Conservation (phyloP, 129 eudicot genomes). For the Saussurea involucrata region DNA sequence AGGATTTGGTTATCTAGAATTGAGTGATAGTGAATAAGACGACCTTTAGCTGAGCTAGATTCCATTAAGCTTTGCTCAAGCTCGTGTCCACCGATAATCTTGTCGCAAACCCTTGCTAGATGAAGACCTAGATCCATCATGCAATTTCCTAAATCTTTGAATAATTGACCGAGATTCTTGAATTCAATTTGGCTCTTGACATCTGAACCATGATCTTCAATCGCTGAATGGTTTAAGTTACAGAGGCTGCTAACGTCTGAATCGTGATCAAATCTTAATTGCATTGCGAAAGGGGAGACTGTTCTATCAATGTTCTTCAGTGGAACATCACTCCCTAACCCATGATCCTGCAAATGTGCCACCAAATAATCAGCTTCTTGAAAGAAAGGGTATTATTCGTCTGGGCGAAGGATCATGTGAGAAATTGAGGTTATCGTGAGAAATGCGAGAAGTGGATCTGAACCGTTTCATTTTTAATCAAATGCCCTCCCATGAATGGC, state of each 20-base stretch:
- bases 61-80: slow-evolving; percentile 71
- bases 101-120: slow-evolving; percentile 74
- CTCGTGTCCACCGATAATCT: slow-evolving; percentile 71
- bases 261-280: slow-evolving; percentile 52
- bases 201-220: background rate
- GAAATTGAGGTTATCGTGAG: no score
- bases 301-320: slow-evolving; percentile 65
- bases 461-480: no score
- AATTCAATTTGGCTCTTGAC: slow-evolving; percentile 29
- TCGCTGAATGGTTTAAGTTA: background rate
- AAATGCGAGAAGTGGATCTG: no score
- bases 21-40: slow-evolving; percentile 93
- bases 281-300: slow-evolving; percentile 92
- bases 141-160: slow-evolving; percentile 68
- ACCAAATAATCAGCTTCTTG: background rate
- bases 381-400: background rate
- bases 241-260: slow-evolving; percentile 4
- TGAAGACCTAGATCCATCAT: slow-evolving; percentile 85
- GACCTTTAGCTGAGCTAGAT: slow-evolving; percentile 80
- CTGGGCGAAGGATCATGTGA: no score
- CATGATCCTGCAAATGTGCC: slow-evolving; percentile 55
- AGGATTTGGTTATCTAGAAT: slow-evolving; percentile 46
- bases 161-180: slow-evolving; percentile 44
- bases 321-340: slow-evolving; percentile 92
- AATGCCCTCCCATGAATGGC: no score